Conservation (phyloP, 495 filamentous ascomycete genomes). For the Talaromyces borbonicus region DNA sequence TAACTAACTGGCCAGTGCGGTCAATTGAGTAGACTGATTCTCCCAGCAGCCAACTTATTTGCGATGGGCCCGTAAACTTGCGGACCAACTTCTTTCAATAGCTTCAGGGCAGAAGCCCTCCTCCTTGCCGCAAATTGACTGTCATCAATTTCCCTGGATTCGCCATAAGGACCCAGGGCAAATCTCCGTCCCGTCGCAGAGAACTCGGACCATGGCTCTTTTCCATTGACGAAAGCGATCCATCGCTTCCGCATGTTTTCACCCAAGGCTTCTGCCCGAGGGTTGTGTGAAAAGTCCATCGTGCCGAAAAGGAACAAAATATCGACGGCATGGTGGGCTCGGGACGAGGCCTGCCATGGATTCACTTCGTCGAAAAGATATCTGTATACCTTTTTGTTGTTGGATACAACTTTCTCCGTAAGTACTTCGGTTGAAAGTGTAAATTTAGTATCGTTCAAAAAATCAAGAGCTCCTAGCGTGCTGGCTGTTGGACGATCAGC, state of each 20-base stretch:
- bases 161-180: constrained; percentile 27
- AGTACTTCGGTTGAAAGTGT: constrained; percentile 26
- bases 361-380: constrained; percentile 35
- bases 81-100: constrained; percentile 21
- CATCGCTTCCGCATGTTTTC: constrained; percentile 27
- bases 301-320: constrained; percentile 32
- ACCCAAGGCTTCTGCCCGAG: constrained; percentile 20
- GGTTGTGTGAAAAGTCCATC: constrained; percentile 23
- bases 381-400: constrained; percentile 24
- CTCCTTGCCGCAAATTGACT: constrained; percentile 22
- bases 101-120: constrained; percentile 17
- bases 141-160: constrained; percentile 26
- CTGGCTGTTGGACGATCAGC: constrained; percentile 27
- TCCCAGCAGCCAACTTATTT: constrained; percentile 25
- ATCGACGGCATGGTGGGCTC: constrained; percentile 36
- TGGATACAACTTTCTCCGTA: constrained; percentile 19
- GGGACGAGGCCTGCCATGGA: constrained; percentile 33
- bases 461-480: constrained; percentile 27
- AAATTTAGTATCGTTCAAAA: constrained; percentile 28
- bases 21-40: constrained; percentile 30
- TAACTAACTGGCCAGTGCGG: neutral
- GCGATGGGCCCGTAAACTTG: constrained; percentile 26
- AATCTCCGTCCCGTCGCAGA: constrained; percentile 9
- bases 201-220: constrained; percentile 19
- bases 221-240: constrained; percentile 24